Percentiles rank a stretch among this genome's conserved stretches.
Conservation (phyloP, 202 grass and related monocot genomes). For the Setaria viridis region DNA sequence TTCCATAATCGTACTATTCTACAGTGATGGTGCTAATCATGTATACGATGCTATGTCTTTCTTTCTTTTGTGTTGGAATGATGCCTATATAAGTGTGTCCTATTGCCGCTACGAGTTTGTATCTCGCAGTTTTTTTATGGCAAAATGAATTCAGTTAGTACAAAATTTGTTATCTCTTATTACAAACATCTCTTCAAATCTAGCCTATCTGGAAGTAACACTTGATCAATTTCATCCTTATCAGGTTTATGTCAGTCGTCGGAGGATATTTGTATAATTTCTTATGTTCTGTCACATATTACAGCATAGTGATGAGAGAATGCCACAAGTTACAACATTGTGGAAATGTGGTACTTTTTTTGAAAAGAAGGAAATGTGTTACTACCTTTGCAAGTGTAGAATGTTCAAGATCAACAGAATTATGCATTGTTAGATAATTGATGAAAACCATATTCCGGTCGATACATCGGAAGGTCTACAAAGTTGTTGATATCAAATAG, state of each 20-base stretch:
- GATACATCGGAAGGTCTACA: too few species aligned
- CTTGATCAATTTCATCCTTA: not conserved
- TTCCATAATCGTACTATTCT: too few species aligned
- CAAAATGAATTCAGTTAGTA: not conserved
- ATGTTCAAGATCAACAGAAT: too few species aligned
- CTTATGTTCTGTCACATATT: not conserved
- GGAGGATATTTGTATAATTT: not conserved
- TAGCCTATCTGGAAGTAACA: not conserved
- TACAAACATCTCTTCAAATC: not conserved
- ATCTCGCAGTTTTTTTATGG: not conserved
- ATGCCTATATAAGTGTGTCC: not conserved
- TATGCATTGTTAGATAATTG: too few species aligned
- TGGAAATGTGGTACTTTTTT: too few species aligned
- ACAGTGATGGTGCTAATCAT: too few species aligned
- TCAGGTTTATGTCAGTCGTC: not conserved
- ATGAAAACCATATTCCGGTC: too few species aligned
- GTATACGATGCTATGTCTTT: too few species aligned
- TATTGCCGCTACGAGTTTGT: not conserved
- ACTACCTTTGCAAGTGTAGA: too few species aligned
- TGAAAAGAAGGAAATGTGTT: too few species aligned
- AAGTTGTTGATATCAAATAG: too few species aligned
- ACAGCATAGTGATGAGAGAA: not conserved
- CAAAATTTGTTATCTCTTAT: not conserved
- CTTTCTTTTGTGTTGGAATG: not conserved
- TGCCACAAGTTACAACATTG: not conserved